phyloP scores from a whole-genome alignment of 371 early-diverging fungal genomes.

The Mortierella sp. region DNA sequence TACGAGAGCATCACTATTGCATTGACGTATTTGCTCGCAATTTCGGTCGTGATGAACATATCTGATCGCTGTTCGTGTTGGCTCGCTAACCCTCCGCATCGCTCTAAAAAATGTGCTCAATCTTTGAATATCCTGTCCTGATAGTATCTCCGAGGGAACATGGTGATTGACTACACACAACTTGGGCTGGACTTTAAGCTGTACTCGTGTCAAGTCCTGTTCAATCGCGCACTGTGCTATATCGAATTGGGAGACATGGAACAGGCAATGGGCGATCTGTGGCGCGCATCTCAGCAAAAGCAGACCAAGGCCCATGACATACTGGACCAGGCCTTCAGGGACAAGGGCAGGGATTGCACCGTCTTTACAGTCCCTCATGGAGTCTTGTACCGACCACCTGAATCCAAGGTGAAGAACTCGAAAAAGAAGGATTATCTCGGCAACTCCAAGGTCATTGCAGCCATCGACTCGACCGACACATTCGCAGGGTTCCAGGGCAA shows the following conservation, averaged over 20 bases:
- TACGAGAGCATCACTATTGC: too few relatives aligned
- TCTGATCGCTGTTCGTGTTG: too few relatives aligned
- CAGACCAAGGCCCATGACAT: conserved; percentile 79
- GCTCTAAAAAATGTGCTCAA: too few relatives aligned
- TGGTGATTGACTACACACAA: conserved; percentile 94
- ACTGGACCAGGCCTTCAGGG: conserved; percentile 78
- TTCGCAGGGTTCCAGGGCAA: conserved; percentile 77
- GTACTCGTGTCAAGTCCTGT: conserved; percentile 87
- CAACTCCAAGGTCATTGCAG: conserved; percentile 81
- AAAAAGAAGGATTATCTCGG: conserved; percentile 85
- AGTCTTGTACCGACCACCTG: conserved; percentile 85
- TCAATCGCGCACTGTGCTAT: conserved; percentile 90
- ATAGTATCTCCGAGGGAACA: conserved; percentile 89
- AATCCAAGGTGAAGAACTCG: conserved; percentile 81
- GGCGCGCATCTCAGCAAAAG: conserved; percentile 75
- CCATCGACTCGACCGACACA: conserved; percentile 61
- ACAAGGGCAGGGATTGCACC: conserved; percentile 77
- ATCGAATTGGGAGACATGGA: conserved; percentile 79
- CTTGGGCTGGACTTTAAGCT: conserved; percentile 90
- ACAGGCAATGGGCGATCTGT: conserved; percentile 80
- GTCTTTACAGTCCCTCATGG: conserved; percentile 84
- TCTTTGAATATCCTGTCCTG: too few relatives aligned
- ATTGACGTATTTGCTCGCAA: too few relatives aligned
- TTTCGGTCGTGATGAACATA: too few relatives aligned
- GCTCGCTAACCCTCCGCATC: too few relatives aligned